Evolutionary conservation across 805 yeast species (phyloP), one percentile per base, ranked within the genome.

Genomic region (Sungouiella thailandica): DNA sequence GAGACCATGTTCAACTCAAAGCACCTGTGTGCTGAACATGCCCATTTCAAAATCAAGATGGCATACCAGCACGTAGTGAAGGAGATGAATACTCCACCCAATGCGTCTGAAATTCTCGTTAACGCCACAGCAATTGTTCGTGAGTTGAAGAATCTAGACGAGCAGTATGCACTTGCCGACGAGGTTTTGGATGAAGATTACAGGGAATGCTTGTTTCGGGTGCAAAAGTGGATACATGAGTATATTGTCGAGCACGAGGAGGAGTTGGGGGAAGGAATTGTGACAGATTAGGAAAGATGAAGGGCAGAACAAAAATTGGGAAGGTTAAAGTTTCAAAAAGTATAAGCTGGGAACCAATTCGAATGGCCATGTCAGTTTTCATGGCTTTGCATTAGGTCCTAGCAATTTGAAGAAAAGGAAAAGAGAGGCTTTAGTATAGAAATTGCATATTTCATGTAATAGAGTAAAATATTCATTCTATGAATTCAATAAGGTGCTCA

Each of bases 1-100:
- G 22, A 32, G 17, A 37, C 29, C 29, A 29, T 37, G 14, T 31
- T 30, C 28, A 18, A 23, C 11, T 29, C 35, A 6, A 31, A 29
- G 7, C 31, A 37, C 27, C 24, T 20, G 9, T 40, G 44, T 17
- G 31, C 22, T 28, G 44, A 40, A 13, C 44, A 40, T 34, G 33
- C 30, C 11, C 44, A 40, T 24, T 19, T 27, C 14, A 37, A 39
- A 1, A 23, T 38, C 23, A 32, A 34, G 28, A 32, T 22, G 28
- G 44, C 37, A 3, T 35, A 29, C 27, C 34, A 36, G 2, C 40
- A 35, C 4, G 25, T 40, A 25, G 35, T 31, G 13, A 29, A 29
- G 15, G 32, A 23, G 29, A 15, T 9, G 4, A 7, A 19, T 5
- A 26, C 29, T 12, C 5, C 29, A 5, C 15, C 12, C 20, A 26